These are phyloP conservation scores for Edaphochlamys debaryana DNA, from an alignment of 139 green algal species.

Conservation along the genomic window DNA sequence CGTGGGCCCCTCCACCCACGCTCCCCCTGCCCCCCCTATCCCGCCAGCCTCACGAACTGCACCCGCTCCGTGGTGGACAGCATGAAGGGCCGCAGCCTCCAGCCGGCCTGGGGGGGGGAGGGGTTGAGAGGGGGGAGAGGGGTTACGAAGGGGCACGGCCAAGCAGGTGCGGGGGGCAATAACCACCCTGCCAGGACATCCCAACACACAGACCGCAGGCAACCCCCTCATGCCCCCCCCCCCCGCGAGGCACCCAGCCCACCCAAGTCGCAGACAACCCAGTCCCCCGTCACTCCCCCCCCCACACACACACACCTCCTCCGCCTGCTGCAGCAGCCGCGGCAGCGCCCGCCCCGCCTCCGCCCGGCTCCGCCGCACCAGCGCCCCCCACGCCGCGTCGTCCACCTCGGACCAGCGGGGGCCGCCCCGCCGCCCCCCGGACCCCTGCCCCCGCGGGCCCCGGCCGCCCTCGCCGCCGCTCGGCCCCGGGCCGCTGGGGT, in stretches of 20 bases:
- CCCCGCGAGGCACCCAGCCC: no score
- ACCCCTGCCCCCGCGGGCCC: no score
- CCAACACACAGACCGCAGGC: no score
- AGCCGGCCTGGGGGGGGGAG: neutral
- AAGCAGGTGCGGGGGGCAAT: neutral
- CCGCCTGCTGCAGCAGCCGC: constrained; percentile 31
- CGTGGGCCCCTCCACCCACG: no score
- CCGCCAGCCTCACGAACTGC: constrained; percentile 50
- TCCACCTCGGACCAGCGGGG: neutral
- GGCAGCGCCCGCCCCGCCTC: constrained; percentile 12
- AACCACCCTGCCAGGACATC: no score
- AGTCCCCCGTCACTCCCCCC: neutral
- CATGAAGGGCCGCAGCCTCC: constrained; percentile 63
- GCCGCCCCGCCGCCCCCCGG: no score
- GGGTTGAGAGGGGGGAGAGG: neutral
- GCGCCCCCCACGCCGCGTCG: neutral
- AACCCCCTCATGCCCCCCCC: no score
- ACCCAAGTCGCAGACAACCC: no score
- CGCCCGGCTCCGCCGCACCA: neutral
- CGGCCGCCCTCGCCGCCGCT: no score
- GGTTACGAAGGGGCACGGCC: neutral
- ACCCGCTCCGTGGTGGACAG: constrained; percentile 69
- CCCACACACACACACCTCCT: constrained; percentile 9
- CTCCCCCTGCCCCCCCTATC: no score
- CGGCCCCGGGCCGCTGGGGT: no score